Conservation (phyloP, 1,284 basidiomycete genomes). For the Apiotrichum porosum region DNA sequence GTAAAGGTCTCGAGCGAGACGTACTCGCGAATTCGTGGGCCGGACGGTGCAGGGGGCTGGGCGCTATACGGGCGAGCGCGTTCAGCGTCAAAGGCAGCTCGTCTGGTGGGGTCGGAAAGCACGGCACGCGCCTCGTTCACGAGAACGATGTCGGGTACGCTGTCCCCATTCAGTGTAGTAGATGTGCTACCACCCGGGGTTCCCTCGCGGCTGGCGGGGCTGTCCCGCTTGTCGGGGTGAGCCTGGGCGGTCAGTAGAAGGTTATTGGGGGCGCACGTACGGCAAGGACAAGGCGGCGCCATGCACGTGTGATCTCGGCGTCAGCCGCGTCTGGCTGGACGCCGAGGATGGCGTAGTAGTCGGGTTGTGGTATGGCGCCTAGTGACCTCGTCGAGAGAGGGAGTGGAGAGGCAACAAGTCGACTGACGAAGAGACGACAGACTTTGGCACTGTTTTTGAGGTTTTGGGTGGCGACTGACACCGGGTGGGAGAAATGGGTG, state of each 20-base stretch:
- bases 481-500: not conserved
- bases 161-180: no score
- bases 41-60: not conserved
- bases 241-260: slow-evolving; percentile 18
- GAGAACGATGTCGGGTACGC: slow-evolving; percentile 28
- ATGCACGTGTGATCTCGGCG: slow-evolving; percentile 38
- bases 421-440: no score
- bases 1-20: slow-evolving; percentile 42
- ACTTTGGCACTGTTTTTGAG: not conserved
- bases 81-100: slow-evolving; percentile 15
- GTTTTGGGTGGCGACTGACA: slow-evolving; percentile 10
- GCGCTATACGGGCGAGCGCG: not conserved
- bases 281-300: slow-evolving; percentile 38
- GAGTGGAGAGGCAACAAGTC: not conserved
- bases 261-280: slow-evolving; percentile 18
- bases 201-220: not conserved
- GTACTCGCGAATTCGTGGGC: slow-evolving; percentile 19
- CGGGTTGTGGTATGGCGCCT: slow-evolving; percentile 18
- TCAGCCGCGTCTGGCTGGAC: slow-evolving; percentile 26
- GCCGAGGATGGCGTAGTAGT: slow-evolving; percentile 42
- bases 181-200: slow-evolving; percentile 2
- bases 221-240: slow-evolving; percentile 39
- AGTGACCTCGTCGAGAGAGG: not conserved
- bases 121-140: slow-evolving; percentile 47
- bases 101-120: slow-evolving; percentile 28